Percentiles rank a stretch among this genome's conserved stretches.
phyloP scores from a whole-genome alignment of 1,284 basidiomycete genomes.

The Neonothopanus nambi region DNA sequence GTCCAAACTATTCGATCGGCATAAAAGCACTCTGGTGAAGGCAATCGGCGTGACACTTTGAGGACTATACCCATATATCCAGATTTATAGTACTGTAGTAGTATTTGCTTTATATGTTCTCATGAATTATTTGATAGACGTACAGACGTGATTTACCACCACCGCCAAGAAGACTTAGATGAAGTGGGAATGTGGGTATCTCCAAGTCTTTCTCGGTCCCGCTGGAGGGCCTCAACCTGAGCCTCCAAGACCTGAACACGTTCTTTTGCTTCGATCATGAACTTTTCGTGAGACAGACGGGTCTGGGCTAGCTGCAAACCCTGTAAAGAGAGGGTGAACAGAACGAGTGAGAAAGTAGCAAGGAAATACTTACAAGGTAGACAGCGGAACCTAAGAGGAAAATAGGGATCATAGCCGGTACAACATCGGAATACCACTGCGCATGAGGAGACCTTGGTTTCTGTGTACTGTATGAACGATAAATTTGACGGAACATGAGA shows the following conservation, averaged over 20 bases:
- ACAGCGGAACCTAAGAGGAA: constrained; percentile 74
- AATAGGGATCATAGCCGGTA: constrained; percentile 77
- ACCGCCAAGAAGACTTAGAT: constrained; percentile 2
- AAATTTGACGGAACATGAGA: background rate
- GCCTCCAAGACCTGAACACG: constrained; percentile 57
- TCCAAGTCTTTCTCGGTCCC: constrained; percentile 6
- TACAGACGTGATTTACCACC: background rate
- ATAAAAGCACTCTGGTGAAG: constrained; percentile 61
- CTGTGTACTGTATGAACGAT: background rate
- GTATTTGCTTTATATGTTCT: background rate
- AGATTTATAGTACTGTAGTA: constrained; percentile 1
- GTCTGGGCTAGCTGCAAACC: constrained; percentile 63
- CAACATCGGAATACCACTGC: constrained; percentile 62
- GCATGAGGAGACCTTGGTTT: constrained; percentile 48
- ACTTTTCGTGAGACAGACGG: constrained; percentile 67
- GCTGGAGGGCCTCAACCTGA: constrained; percentile 45
- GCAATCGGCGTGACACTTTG: constrained; percentile 24
- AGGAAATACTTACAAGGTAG: constrained; percentile 56
- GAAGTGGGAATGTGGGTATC: background rate
- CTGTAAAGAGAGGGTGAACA: constrained; percentile 35
- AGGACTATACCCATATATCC: background rate
- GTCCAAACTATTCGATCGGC: constrained; percentile 69
- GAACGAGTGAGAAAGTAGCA: constrained; percentile 5
- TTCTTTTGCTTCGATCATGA: constrained; percentile 57
- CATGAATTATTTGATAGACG: background rate